A percentile compares a stretch with the other conserved stretches of the same genome.
Conservation (phyloP, 108 stramenopile species). For the Cyclotella choctawhatcheeana region DNA sequence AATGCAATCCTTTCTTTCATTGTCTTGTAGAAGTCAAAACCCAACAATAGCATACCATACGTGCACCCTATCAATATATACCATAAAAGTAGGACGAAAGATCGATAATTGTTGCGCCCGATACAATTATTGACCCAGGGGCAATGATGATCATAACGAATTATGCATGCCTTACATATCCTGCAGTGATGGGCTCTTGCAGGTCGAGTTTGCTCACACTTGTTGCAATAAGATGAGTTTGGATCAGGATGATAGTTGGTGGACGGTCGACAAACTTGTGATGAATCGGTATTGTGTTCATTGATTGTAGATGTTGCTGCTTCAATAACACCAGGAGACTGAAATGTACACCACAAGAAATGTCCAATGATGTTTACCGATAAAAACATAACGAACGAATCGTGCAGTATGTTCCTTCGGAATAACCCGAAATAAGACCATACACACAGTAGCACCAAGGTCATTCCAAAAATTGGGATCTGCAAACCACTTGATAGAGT, state of each 20-base stretch:
- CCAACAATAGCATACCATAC: conserved; percentile 67
- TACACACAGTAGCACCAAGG: conserved; percentile 42
- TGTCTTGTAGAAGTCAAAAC: conserved; percentile 52
- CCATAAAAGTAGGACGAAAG: conserved; percentile 69
- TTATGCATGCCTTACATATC: conserved; percentile 70
- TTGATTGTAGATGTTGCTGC: not conserved
- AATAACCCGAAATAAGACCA: conserved; percentile 44
- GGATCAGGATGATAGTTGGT: conserved; percentile 47
- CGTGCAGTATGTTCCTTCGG: conserved; percentile 43
- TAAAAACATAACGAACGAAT: conserved; percentile 57
- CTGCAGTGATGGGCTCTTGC: conserved; percentile 85
- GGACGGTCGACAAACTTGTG: not conserved
- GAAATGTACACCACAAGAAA: conserved; percentile 55
- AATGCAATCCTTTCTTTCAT: conserved; percentile 48
- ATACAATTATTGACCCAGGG: conserved; percentile 98
- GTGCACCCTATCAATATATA: conserved; percentile 68
- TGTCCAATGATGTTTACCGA: conserved; percentile 66
- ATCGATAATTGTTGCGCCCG: conserved; percentile 86
- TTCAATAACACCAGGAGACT: conserved; percentile 71
- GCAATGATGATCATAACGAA: conserved; percentile 96
- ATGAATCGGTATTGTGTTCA: not conserved
- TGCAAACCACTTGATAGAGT: too few relatives aligned
- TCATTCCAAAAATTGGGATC: conserved; percentile 26
- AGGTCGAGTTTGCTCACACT: conserved; percentile 65
- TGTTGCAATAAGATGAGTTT: conserved; percentile 58